Evolutionary conservation across 805 yeast species (phyloP).

Genomic region (Candida parachauliodes): DNA sequence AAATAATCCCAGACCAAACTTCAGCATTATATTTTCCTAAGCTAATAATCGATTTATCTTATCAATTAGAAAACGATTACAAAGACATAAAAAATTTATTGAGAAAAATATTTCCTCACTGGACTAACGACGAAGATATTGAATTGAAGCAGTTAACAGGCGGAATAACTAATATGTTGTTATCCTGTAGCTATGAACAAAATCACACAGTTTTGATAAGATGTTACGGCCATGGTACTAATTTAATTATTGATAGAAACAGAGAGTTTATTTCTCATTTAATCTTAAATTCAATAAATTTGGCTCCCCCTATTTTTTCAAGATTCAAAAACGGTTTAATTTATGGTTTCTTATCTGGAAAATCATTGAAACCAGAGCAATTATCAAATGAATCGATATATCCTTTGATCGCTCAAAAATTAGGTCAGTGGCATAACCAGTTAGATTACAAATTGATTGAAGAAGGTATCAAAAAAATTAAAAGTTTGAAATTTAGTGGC

Average conservation of each 20-base stretch:
- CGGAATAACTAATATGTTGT: conserved; percentile 61
- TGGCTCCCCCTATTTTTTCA: conserved; percentile 69
- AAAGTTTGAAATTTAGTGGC: conserved; percentile 13
- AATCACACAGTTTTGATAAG: conserved; percentile 47
- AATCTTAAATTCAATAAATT: conserved; percentile 51
- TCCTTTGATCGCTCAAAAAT: conserved; percentile 57
- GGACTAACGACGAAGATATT: conserved; percentile 27
- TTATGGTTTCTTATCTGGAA: conserved; percentile 65
- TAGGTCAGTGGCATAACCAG: conserved; percentile 67
- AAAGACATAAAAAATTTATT: conserved; percentile 38
- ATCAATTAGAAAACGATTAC: conserved; percentile 29
- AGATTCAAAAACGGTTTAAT: conserved; percentile 70
- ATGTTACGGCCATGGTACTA: conserved; percentile 73
- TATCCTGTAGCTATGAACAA: conserved; percentile 39
- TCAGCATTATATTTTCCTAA: conserved; percentile 49
- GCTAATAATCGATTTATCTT: conserved; percentile 35
- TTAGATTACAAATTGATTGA: conserved; percentile 47
- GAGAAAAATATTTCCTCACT: conserved; percentile 41
- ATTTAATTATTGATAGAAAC: conserved; percentile 66
- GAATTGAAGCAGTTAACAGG: conserved; percentile 49
- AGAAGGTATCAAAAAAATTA: conserved; percentile 40
- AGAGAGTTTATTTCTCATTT: conserved; percentile 71
- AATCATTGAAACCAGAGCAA: conserved; percentile 55
- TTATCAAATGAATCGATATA: conserved; percentile 45
- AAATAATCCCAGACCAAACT: conserved; percentile 11